A percentile compares a stretch with the other conserved stretches of the same genome.
These are phyloP conservation scores for Ceratobasidium sp. DNA, from an alignment of 1,284 basidiomycete species.

Conservation along the genomic window DNA sequence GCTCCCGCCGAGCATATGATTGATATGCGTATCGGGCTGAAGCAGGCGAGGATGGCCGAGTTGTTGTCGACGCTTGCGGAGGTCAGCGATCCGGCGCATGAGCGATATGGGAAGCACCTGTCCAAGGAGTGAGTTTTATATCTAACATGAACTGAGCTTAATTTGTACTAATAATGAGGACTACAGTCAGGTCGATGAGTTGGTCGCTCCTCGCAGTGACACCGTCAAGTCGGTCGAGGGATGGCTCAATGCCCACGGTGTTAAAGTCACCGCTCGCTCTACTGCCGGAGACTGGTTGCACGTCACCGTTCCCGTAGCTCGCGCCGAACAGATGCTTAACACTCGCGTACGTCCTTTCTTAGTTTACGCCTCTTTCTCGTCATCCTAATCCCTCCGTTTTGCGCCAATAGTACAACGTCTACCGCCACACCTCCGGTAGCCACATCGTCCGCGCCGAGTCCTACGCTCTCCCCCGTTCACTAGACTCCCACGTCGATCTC, in stretches of 20 bases:
- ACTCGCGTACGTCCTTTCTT: conserved; percentile 62
- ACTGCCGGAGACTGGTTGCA: conserved; percentile 42
- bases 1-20: conserved; percentile 29
- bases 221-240: conserved; percentile 27
- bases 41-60: conserved; percentile 31
- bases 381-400: no score
- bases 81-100: conserved; percentile 36
- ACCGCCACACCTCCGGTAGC: conserved; percentile 63
- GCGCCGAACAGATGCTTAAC: conserved; percentile 37
- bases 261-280: conserved; percentile 14
- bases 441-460: conserved; percentile 67
- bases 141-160: conserved; percentile 50
- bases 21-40: conserved; percentile 33
- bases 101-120: conserved; percentile 32
- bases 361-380: no score
- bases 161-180: not conserved
- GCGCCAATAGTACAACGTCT: conserved; percentile 66
- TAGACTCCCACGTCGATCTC: conserved; percentile 68
- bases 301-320: conserved; percentile 32
- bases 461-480: conserved; percentile 67
- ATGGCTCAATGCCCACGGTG: conserved; percentile 41
- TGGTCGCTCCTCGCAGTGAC: conserved; percentile 39
- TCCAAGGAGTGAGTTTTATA: conserved; percentile 31
- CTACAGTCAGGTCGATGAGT: conserved; percentile 1
- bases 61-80: conserved; percentile 17